A percentile compares a stretch with the other conserved stretches of the same genome.
phyloP scores from a whole-genome alignment of 2,329 filamentous ascomycete genomes.

The Geosmithia putterillii region DNA sequence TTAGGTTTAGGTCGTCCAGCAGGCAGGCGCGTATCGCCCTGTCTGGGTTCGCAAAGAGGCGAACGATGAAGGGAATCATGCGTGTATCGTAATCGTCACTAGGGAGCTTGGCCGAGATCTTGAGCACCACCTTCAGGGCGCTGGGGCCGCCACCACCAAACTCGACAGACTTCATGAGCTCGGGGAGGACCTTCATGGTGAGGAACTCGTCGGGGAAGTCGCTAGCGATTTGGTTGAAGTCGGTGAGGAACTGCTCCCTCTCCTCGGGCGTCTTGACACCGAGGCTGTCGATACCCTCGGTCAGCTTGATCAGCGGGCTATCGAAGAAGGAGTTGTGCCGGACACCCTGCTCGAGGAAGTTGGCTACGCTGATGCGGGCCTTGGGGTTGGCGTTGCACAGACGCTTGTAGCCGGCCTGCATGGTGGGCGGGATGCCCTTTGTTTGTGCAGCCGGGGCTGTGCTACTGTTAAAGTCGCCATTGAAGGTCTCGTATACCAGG shows the following conservation, averaged over 20 bases:
- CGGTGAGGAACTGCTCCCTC: conserved; percentile 69
- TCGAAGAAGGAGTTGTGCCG: conserved; percentile 82
- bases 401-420: conserved; percentile 86
- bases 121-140: conserved; percentile 77
- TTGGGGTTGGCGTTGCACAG: conserved; percentile 85
- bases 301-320: conserved; percentile 81
- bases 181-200: conserved; percentile 90
- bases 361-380: conserved; percentile 66
- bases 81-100: conserved; percentile 81
- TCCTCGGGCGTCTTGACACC: conserved; percentile 79
- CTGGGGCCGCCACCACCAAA: conserved; percentile 93
- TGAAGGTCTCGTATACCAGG: conserved; percentile 84
- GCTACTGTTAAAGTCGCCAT: conserved; percentile 59
- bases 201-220: conserved; percentile 98
- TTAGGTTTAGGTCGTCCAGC: conserved; percentile 74
- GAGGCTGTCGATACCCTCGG: conserved; percentile 84
- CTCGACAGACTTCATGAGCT: conserved; percentile 96
- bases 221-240: conserved; percentile 75
- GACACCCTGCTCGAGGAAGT: conserved; percentile 83
- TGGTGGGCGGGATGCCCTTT: conserved; percentile 72
- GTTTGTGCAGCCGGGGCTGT: conserved; percentile 74
- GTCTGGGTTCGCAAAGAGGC: conserved; percentile 83
- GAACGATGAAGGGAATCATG: conserved; percentile 75
- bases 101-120: conserved; percentile 76
- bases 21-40: conserved; percentile 84